Conservation (phyloP, 345 rosid species). For the Passiflora organensis region DNA sequence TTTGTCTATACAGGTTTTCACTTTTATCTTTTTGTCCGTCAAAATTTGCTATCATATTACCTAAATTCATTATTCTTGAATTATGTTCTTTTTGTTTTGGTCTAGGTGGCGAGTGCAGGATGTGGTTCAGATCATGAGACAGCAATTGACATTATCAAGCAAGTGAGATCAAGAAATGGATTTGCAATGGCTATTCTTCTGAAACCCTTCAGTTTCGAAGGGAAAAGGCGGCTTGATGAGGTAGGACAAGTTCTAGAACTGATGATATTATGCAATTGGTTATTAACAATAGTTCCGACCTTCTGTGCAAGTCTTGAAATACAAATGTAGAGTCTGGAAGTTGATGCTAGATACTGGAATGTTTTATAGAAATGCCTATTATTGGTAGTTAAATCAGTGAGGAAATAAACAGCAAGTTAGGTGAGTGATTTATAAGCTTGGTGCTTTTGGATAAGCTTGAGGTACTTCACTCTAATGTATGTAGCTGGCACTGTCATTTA, state of each 20-base stretch:
- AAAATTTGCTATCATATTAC: too few species aligned
- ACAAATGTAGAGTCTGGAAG: too few species aligned
- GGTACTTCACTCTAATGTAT: background rate
- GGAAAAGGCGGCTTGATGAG: slow-evolving; percentile 78
- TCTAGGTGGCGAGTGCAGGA: slow-evolving; percentile 74
- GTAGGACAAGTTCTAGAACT: slow-evolving; percentile 27
- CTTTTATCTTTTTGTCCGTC: too few species aligned
- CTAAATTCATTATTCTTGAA: too few species aligned
- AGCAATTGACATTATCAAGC: slow-evolving; percentile 59
- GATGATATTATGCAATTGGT: slow-evolving; percentile 4
- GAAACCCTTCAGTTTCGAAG: slow-evolving; percentile 94
- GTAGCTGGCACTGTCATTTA: too few species aligned
- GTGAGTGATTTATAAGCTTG: background rate
- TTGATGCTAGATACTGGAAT: too few species aligned
- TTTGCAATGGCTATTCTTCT: slow-evolving; percentile 61
- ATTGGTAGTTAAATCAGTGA: too few species aligned
- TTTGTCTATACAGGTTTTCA: too few species aligned
- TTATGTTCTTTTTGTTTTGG: background rate
- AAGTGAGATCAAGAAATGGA: slow-evolving; percentile 43
- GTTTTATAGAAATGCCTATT: too few species aligned
- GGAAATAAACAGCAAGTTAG: background rate
- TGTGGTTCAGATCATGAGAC: slow-evolving; percentile 59
- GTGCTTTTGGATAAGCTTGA: background rate
- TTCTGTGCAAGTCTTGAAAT: too few species aligned
- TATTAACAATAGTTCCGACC: background rate